Evolutionary conservation across 2,329 filamentous ascomycete species (phyloP), one percentile per base, ranked within the genome.

Genomic region (Fusarium nygamai): DNA sequence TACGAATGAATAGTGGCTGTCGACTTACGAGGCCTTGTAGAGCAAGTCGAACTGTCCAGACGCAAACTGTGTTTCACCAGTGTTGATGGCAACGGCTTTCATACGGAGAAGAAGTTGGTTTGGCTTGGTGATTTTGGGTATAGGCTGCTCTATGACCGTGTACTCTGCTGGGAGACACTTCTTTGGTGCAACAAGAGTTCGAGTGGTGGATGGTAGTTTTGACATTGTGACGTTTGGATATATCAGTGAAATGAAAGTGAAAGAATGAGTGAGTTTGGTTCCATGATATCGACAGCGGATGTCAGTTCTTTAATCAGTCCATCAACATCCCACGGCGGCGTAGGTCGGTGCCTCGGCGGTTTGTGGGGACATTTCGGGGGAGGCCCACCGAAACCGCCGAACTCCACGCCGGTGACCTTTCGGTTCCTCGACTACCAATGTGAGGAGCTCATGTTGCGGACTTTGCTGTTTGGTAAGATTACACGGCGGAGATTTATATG

Each of bases 31-130:
- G n/a, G 73, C 58, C 14, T 77, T 77, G 3, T 75, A 13, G 1
- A 85, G 9, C 5, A 82, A 56, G 17, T 64, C 73, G 11, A 78
- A 29, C 17, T 56, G 41, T 4, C 84, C 82, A 9, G 69, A 66
- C 13, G 79, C 77, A 16, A 81, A 38, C 48, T 80, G 75, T 2
- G 82, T 81, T 20, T 87, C 83, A 2, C 81, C 80, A 1, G 82
- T 81, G n/a, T 78, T 76, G 8, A 85, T 78, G 2, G 75, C 73
- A 6, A 78, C 82, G 8, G 84, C 82, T 44, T 84, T 80, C 34
- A 87, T 79, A 22, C 78, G 78, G 17, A 87, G 67, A 5, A 89
- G 76, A 3, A 89, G 78, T 8, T 88, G 81, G 34, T 84, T 79
- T 4, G 85, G 82, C 12, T 80, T 74, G 6, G 79, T 80, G 56